phyloP scores from a whole-genome alignment of 371 early-diverging fungal species.

The Apophysomyces sp. region DNA sequence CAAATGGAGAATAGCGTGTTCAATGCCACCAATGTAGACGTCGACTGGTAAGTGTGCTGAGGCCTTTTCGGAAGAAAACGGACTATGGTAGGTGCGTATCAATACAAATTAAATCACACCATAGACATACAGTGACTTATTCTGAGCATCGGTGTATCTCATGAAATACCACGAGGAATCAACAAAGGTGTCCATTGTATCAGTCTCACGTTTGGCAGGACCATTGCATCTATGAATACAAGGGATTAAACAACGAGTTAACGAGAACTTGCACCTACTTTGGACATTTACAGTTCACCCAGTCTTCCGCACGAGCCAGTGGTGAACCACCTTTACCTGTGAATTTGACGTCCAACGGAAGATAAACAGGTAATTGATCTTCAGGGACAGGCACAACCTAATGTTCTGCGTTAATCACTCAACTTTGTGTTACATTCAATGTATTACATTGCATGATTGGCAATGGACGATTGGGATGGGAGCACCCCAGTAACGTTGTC shows the following conservation, averaged over 20 bases:
- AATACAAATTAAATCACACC: not conserved
- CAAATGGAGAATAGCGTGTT: conserved; percentile 94
- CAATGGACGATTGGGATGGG: conserved; percentile 98
- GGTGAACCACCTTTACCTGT: conserved; percentile 77
- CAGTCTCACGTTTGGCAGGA: conserved; percentile 81
- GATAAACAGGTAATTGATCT: conserved; percentile 74
- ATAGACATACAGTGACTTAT: conserved; percentile 41
- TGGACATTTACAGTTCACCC: conserved; percentile 73
- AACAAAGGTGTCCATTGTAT: conserved; percentile 97
- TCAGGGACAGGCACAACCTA: conserved; percentile 79
- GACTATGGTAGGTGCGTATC: conserved; percentile 22
- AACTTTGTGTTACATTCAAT: not conserved
- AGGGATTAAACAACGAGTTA: not conserved
- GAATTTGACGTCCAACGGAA: conserved; percentile 68
- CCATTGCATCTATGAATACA: conserved; percentile 56
- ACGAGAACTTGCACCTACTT: conserved; percentile 48
- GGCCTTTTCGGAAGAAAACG: conserved; percentile 63
- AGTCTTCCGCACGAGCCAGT: conserved; percentile 55
- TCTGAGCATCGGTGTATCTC: conserved; percentile 80
- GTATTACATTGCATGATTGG: conserved; percentile 65
- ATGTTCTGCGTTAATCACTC: not conserved
- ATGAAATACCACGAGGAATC: conserved; percentile 97
- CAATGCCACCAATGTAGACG: conserved; percentile 92
- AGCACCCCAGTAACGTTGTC: conserved; percentile 99
- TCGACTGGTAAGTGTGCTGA: conserved; percentile 80